Evolutionary conservation across 805 yeast species (phyloP).

Genomic region (Cyberlindnera misumaiensis): DNA sequence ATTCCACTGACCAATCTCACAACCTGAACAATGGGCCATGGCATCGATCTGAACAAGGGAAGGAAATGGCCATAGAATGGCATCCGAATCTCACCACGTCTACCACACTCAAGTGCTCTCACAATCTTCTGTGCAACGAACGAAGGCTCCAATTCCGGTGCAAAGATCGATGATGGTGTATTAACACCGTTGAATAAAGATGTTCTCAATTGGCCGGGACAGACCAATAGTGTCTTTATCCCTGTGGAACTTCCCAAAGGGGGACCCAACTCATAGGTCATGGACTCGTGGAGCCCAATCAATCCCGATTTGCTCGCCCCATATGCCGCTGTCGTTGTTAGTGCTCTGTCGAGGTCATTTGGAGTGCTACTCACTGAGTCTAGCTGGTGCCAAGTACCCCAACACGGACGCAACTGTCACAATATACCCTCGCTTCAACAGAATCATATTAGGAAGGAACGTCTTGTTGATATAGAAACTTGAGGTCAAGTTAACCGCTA

Average conservation of each 20-base stretch:
- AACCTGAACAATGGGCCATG: conserved; percentile 53
- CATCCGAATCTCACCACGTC: conserved; percentile 58
- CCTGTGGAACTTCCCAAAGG: conserved; percentile 36
- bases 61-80: conserved; percentile 75
- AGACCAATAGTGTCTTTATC: conserved; percentile 66
- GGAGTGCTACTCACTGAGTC: conserved; percentile 31
- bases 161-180: conserved; percentile 70
- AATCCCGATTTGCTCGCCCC: conserved; percentile 90
- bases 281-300: conserved; percentile 76
- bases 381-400: conserved; percentile 81
- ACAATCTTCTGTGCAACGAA: conserved; percentile 57
- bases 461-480: conserved; percentile 62
- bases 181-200: conserved; percentile 62
- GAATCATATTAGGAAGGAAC: conserved; percentile 69
- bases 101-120: conserved; percentile 50
- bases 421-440: conserved; percentile 58
- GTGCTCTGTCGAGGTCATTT: too few relatives aligned
- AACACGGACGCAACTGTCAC: conserved; percentile 79
- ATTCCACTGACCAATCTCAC: conserved; percentile 38
- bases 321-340: conserved; percentile 38
- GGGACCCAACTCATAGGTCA: conserved; percentile 61
- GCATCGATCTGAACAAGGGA: conserved; percentile 64
- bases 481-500: conserved; percentile 65
- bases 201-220: conserved; percentile 86
- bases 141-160: conserved; percentile 73